A percentile compares a stretch with the other conserved stretches of the same genome.
phyloP scores from a whole-genome alignment of 2,329 filamentous ascomycete genomes.

The Tympanopsis confertula region DNA sequence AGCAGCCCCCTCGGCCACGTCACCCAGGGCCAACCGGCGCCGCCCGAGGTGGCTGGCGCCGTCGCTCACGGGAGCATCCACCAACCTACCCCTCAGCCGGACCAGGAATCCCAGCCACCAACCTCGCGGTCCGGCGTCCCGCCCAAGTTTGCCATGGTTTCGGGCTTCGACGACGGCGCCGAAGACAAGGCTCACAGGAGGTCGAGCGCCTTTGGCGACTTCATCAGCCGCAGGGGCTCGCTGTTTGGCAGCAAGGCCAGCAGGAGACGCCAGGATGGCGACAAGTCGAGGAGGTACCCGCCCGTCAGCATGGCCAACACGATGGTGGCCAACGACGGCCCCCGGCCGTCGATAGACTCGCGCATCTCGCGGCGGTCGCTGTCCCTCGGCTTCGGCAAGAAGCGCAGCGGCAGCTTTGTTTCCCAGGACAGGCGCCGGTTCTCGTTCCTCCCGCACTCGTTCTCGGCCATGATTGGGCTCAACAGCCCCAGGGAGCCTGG shows the following conservation, averaged over 20 bases:
- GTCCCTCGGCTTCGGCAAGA: constrained; percentile 58
- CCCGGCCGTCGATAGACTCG: constrained; percentile 61
- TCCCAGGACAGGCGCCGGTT: constrained; percentile 55
- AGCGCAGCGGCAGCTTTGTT: constrained; percentile 54
- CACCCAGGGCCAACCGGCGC: constrained; percentile 78
- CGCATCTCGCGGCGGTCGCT: constrained; percentile 56
- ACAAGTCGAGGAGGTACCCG: constrained; percentile 66
- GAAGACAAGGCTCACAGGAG: constrained; percentile 49
- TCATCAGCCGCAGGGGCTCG: constrained; percentile 71
- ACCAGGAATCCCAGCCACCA: constrained; percentile 43
- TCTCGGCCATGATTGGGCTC: constrained; percentile 50
- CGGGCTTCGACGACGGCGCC: constrained; percentile 41
- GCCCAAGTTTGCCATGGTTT: constrained; percentile 44
- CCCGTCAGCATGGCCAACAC: constrained; percentile 80
- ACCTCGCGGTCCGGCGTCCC: constrained; percentile 42
- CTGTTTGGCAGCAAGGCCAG: constrained; percentile 57
- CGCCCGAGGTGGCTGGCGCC: constrained; percentile 75
- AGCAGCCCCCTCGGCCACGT: constrained; percentile 59
- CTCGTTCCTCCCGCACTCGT: constrained; percentile 54
- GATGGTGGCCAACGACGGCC: constrained; percentile 45
- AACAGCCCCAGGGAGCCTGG: constrained; percentile 43
- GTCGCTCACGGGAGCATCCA: constrained; percentile 85
- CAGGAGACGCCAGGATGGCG: constrained; percentile 37
- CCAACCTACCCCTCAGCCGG: constrained; percentile 51
- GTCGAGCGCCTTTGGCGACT: constrained; percentile 67